phyloP scores from a whole-genome alignment of 1,139 yeast genomes.

The Tardiomyces blankii region DNA sequence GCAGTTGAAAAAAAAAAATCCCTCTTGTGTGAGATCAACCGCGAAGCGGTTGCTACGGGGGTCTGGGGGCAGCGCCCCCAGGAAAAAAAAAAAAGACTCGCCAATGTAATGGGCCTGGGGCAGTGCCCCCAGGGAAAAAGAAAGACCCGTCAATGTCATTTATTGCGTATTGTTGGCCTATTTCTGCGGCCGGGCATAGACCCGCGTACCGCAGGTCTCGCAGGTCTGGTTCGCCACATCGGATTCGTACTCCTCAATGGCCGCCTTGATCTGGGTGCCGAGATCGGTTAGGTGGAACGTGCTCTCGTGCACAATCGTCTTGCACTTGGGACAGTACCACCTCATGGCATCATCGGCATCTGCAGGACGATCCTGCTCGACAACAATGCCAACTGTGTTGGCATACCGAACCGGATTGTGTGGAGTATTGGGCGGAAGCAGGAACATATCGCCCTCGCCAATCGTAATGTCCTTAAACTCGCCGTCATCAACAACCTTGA shows the following conservation, averaged over 20 bases:
- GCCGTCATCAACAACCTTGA: constrained; percentile 78
- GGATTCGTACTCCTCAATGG: constrained; percentile 59
- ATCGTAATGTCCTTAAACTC: constrained; percentile 65
- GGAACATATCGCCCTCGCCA: constrained; percentile 76
- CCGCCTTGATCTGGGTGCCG: constrained; percentile 85
- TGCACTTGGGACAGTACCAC: constrained; percentile 78
- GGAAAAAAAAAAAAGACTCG: too few relatives aligned
- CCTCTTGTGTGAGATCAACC: too few relatives aligned
- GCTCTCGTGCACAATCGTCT: constrained; percentile 51
- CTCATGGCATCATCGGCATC: constrained; percentile 58
- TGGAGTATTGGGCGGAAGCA: constrained; percentile 63
- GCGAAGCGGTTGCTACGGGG: too few relatives aligned
- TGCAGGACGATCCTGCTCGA: constrained; percentile 85
- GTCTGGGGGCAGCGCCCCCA: too few relatives aligned
- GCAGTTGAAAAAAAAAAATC: too few relatives aligned
- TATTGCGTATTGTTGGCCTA: too few relatives aligned
- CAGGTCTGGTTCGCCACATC: constrained; percentile 62
- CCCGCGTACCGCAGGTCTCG: constrained; percentile 45
- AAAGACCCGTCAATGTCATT: too few relatives aligned
- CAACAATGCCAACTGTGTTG: constrained; percentile 80
- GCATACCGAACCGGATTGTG: constrained; percentile 86
- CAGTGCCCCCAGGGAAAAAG: too few relatives aligned
- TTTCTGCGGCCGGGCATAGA: background rate
- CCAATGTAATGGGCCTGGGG: too few relatives aligned
- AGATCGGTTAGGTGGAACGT: constrained; percentile 70